Conservation (phyloP, 1,284 basidiomycete genomes). For the Boletellus sp. region DNA sequence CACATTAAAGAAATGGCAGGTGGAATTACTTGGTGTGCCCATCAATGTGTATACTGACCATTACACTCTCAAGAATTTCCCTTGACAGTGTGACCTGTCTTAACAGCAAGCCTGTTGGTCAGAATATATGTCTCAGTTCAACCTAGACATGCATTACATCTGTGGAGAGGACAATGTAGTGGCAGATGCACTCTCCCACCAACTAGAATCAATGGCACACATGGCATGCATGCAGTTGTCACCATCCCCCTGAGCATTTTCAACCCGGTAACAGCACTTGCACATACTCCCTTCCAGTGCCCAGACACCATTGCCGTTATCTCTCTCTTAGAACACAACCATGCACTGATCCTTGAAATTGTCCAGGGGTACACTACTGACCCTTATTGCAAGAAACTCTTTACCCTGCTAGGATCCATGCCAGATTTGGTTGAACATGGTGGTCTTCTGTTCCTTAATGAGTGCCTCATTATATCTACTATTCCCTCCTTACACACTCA, state of each 20-base stretch:
- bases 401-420: background rate
- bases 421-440: background rate
- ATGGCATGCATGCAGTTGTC: too few species aligned
- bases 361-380: background rate
- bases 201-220: too few species aligned
- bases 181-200: background rate
- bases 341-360: background rate
- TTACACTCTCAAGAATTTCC: slow-evolving; percentile 36
- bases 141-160: background rate
- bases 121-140: slow-evolving; percentile 34
- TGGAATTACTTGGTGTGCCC: slow-evolving; percentile 31
- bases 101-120: slow-evolving; percentile 36
- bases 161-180: background rate
- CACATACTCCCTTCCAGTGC: too few species aligned
- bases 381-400: background rate
- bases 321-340: background rate
- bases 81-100: slow-evolving; percentile 35
- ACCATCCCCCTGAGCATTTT: too few species aligned
- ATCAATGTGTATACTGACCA: slow-evolving; percentile 41
- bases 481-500: background rate
- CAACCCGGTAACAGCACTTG: too few species aligned
- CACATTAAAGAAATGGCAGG: slow-evolving; percentile 35
- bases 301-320: too few species aligned
- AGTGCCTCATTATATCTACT: background rate
- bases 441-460: background rate